Evolutionary conservation across 805 yeast species (phyloP), one percentile per base, ranked within the genome.

Genomic region (Cephaloascus fragrans): DNA sequence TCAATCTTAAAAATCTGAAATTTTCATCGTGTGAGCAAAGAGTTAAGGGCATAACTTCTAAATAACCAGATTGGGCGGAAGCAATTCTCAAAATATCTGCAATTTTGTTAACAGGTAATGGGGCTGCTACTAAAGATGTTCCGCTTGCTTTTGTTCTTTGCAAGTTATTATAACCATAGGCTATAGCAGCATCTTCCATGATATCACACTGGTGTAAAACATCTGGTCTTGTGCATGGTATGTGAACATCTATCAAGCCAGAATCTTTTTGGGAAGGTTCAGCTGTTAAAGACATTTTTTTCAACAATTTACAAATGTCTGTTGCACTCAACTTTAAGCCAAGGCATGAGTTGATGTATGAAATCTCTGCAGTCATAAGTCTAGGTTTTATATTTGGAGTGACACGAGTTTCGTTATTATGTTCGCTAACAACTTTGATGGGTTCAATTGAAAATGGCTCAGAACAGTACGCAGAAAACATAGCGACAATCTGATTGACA

Each of bases 111-210:
- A 94, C 73, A 41, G 95, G 95, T 57, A 90, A 75, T 34, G 97
- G 88, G 40, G 83, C 72, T 18, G 95, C 96, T 45, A 86, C 81
- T 46, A 83, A 77, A 8, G 95, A 75, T 41, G 80, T 80, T 26
- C 86, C 72, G 47, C 87, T 74, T 54, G 93, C 86, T 47, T 75
- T 75, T 38, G 93, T 79, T 64, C 81, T 86, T 46, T 73, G 75
- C 55, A 93, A 72, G 57, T 85, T 87, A 65, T 89, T 83, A 71
- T 83, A 93, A 41, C 98, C 99, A 57, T 87, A 93, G 23, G 87
- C 94, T 55, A 93, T 83, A 36, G 96, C 98, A 37, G 90, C 96
- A 61, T 93, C 99, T 64, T 93, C 99, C 95, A 93, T 85, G 48
- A 93, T 81, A 64, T 93, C 99, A 72, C 97, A 90, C 59, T 87